A percentile compares a stretch with the other conserved stretches of the same genome.
These are phyloP conservation scores for Nemania sp. DNA, from an alignment of 2,329 filamentous ascomycete species.

Conservation along the genomic window DNA sequence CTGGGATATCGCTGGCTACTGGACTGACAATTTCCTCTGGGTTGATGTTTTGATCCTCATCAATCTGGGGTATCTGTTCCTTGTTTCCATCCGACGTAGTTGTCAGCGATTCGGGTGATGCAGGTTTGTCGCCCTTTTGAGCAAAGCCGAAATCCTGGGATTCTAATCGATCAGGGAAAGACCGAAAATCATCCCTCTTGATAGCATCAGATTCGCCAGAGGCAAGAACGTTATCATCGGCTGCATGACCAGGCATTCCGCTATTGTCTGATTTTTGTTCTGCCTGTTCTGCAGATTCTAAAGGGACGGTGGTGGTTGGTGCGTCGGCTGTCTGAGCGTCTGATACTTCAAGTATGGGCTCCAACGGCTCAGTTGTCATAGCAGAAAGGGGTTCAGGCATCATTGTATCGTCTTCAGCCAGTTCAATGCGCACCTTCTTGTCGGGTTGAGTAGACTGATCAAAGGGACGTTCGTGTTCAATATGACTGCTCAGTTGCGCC, in stretches of 20 bases:
- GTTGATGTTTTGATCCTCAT: slow-evolving; percentile 30
- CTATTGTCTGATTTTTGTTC: neutral
- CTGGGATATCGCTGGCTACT: slow-evolving; percentile 42
- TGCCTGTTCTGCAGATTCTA: neutral
- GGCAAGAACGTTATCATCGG: slow-evolving; percentile 4
- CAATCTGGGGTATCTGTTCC: slow-evolving; percentile 14
- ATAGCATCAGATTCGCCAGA: slow-evolving; percentile 17
- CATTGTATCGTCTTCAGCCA: slow-evolving; percentile 33
- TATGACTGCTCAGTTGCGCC: slow-evolving; percentile 41
- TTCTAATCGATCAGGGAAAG: neutral
- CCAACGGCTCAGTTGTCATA: slow-evolving; percentile 11
- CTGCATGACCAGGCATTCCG: neutral
- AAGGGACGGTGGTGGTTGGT: neutral
- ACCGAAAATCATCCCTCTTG: neutral
- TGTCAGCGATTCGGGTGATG: slow-evolving; percentile 1
- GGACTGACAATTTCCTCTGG: slow-evolving; percentile 22
- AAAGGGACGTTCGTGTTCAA: slow-evolving; percentile 46
- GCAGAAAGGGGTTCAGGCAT: slow-evolving; percentile 37
- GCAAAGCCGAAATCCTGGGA: neutral
- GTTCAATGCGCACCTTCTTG: slow-evolving; percentile 43
- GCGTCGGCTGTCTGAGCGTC: neutral
- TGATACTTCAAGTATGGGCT: neutral
- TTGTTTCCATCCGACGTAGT: slow-evolving; percentile 18
- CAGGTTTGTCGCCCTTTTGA: slow-evolving; percentile 26
- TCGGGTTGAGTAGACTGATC: slow-evolving; percentile 42